Evolutionary conservation across 768 basidiomycete genomes (phyloP), one percentile per base, ranked within the genome.

Genomic region (Dioszegia aurantiaca): DNA sequence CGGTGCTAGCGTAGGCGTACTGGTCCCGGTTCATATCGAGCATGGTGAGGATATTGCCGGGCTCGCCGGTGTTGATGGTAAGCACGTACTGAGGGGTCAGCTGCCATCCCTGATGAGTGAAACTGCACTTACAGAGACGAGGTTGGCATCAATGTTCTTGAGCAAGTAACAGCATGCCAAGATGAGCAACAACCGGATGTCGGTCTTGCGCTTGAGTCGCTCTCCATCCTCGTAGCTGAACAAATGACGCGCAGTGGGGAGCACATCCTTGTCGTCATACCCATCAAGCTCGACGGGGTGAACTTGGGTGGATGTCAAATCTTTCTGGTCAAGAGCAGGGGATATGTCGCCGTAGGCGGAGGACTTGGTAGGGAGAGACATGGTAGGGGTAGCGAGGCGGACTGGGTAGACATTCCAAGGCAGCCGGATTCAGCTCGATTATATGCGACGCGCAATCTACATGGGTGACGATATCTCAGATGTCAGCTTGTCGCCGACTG

Each of bases 11-110:
- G 42, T 55, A 68, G 28, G 57, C 58, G 39, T 62, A 72, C 30
- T 72, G 41, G 54, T 72, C 53, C 14, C 45, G 48, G 24, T 61
- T 63, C 47, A 69, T 72, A 33, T 61, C 21, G 17, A 72, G 61
- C 24, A 57, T 40, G 17, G 44, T 65, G 40, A 68, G 52, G 45
- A 72, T 69, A 46, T 69, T 72, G 8, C 31, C 40, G 0, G 61
- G 53, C 44, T 59, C 48, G 11, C 58, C 63, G 0, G 19, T 28
- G 55, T 67, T 65, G 43, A 72, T 61, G 17, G 61, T 68, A 33
- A 57, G 59, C 39, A 72, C 56, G 43, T 64, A 62, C 49, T 42
- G 41, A 8, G 27, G 27, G 36, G 14, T 43, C 45, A 56, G 28
- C 36, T 3, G 10, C 9, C 19, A 8, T n/a, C 6, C 40, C 8